Conservation (phyloP, 768 basidiomycete species). For the Auricularia auricula-judae region DNA sequence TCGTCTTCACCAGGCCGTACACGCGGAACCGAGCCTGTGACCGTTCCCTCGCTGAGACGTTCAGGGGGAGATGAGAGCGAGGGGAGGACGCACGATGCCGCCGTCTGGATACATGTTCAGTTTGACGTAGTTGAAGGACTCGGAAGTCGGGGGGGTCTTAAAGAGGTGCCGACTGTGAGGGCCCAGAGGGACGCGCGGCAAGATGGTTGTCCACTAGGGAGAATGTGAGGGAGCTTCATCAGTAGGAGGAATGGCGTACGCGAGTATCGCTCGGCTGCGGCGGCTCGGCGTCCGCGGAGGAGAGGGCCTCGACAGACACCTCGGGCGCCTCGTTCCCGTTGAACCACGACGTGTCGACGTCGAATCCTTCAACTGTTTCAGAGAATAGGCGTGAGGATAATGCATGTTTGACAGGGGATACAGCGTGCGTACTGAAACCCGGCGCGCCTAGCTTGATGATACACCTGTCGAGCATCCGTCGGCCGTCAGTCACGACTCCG, state of each 20-base stretch:
- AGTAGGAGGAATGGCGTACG: constrained; percentile 30
- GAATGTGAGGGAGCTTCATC: background rate
- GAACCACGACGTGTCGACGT: constrained; percentile 93
- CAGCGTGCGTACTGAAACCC: constrained; percentile 26
- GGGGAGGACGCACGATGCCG: constrained; percentile 61
- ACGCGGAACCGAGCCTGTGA: constrained; percentile 81
- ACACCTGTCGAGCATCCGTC: constrained; percentile 41
- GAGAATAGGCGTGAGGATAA: background rate
- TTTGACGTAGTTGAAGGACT: constrained; percentile 65
- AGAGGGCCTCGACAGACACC: constrained; percentile 54
- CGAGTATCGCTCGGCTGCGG: constrained; percentile 34
- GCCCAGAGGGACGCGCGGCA: constrained; percentile 65
- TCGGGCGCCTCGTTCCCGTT: constrained; percentile 83
- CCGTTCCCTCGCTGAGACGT: too few species aligned
- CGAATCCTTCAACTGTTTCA: constrained; percentile 54
- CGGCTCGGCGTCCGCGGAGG: constrained; percentile 23
- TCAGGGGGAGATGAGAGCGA: background rate
- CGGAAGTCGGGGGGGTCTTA: constrained; percentile 41
- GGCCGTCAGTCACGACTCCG: background rate
- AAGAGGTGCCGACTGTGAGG: constrained; percentile 88
- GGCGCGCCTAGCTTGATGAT: constrained; percentile 80
- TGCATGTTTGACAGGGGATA: background rate
- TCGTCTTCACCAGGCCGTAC: constrained; percentile 67
- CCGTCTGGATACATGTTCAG: constrained; percentile 96
- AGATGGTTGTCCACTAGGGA: constrained; percentile 65